Percentiles rank a stretch among this genome's conserved stretches.
These are phyloP conservation scores for Geosmithia putterillii DNA, from an alignment of 2,329 filamentous ascomycete species.

Conservation along the genomic window DNA sequence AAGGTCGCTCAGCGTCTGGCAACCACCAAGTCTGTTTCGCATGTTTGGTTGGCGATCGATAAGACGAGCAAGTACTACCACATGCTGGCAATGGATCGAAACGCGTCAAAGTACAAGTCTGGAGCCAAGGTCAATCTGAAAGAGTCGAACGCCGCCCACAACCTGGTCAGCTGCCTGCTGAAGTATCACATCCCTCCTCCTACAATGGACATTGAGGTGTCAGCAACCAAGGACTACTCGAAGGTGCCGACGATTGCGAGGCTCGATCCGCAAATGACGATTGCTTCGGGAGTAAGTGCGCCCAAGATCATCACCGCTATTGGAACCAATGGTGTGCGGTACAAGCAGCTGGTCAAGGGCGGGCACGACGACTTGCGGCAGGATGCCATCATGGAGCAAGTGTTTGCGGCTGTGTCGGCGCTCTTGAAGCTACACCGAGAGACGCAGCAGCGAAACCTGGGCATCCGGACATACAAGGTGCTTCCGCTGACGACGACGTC, in stretches of 20 bases:
- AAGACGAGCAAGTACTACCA: constrained; percentile 59
- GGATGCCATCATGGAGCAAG: constrained; percentile 98
- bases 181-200: constrained; percentile 70
- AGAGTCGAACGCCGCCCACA: constrained; percentile 49
- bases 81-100: constrained; percentile 50
- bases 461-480: constrained; percentile 94
- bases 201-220: constrained; percentile 74
- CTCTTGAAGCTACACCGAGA: constrained; percentile 75
- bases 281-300: constrained; percentile 82
- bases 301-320: constrained; percentile 85
- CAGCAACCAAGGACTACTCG: constrained; percentile 62
- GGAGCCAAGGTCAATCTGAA: constrained; percentile 53
- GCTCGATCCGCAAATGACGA: constrained; percentile 65
- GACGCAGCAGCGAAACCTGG: constrained; percentile 78
- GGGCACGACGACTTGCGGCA: constrained; percentile 93
- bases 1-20: constrained; percentile 51
- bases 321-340: constrained; percentile 64
- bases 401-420: constrained; percentile 90
- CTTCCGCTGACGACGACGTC: constrained; percentile 74
- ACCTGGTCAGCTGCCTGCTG: constrained; percentile 49
- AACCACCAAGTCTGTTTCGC: constrained; percentile 34
- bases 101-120: constrained; percentile 53
- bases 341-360: constrained; percentile 89
- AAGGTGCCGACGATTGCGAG: constrained; percentile 60
- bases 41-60: constrained; percentile 60